Conservation (phyloP, 2,329 filamentous ascomycete genomes). For the Fusarium temperatum region DNA sequence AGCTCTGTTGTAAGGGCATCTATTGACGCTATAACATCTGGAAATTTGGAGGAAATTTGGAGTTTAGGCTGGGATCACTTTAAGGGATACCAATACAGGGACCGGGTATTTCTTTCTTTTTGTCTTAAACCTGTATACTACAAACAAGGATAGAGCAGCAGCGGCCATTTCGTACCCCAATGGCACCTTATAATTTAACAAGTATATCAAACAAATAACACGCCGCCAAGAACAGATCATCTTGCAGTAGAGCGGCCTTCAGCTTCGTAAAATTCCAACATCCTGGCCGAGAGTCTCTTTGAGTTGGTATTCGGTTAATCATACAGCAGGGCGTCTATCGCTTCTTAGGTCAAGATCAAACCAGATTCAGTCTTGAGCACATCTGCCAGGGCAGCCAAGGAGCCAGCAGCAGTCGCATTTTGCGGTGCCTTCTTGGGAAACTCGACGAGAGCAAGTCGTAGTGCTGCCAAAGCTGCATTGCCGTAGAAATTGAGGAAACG, state of each 20-base stretch:
- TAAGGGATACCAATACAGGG: slow-evolving; percentile 13
- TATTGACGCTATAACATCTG: slow-evolving; percentile 13
- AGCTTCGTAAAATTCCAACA: slow-evolving; percentile 18
- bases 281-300: slow-evolving; percentile 2
- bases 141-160: slow-evolving; percentile 35
- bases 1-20: slow-evolving; percentile 14
- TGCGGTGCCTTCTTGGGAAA: slow-evolving; percentile 67
- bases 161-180: slow-evolving; percentile 8
- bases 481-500: slow-evolving; percentile 86
- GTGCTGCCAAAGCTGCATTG: slow-evolving; percentile 73
- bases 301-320: not conserved
- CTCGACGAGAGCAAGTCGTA: slow-evolving; percentile 77
- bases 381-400: slow-evolving; percentile 63
- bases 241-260: slow-evolving; percentile 2
- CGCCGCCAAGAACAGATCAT: slow-evolving; percentile 4
- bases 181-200: slow-evolving; percentile 36
- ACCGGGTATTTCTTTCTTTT: slow-evolving; percentile 20
- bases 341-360: slow-evolving; percentile 52
- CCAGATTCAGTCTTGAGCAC: slow-evolving; percentile 62
- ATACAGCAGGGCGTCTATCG: not conserved
- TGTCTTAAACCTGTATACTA: slow-evolving; percentile 38
- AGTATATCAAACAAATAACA: slow-evolving; percentile 32
- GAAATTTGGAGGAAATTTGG: slow-evolving; percentile 34
- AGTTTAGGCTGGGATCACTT: slow-evolving; percentile 33
- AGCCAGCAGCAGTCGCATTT: slow-evolving; percentile 59